Evolutionary conservation across 2,329 filamentous ascomycete genomes (phyloP).

Genomic region (Sporothrix pallida): DNA sequence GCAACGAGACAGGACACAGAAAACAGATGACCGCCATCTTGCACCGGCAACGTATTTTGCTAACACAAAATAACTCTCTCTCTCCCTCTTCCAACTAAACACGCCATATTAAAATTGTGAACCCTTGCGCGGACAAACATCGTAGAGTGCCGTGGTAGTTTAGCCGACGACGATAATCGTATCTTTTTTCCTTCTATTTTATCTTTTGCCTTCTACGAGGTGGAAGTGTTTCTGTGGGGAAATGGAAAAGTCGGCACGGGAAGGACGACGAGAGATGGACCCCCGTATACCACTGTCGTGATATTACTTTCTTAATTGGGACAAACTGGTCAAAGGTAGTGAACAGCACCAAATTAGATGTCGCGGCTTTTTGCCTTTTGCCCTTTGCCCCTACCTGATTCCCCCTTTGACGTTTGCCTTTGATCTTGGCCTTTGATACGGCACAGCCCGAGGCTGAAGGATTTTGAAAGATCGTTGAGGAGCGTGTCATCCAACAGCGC

Average conservation of each 20-base stretch:
- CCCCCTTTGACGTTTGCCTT: background rate
- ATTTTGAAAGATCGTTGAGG: no score
- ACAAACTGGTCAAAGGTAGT: background rate
- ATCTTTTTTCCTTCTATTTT: background rate
- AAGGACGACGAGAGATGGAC: background rate
- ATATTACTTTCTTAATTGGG: background rate
- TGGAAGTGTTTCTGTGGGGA: background rate
- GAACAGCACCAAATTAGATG: background rate
- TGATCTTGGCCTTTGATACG: background rate
- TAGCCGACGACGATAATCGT: slow-evolving; percentile 7
- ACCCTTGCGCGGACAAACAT: background rate
- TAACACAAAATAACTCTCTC: background rate
- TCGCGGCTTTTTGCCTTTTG: no score
- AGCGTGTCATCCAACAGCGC: no score
- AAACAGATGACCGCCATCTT: no score
- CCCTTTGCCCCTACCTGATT: no score
- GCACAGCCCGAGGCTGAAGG: background rate
- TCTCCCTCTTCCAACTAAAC: background rate
- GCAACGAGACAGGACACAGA: no score
- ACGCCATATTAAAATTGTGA: background rate
- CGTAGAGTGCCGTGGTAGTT: slow-evolving; percentile 1
- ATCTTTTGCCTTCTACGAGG: no score
- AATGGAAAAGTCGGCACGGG: background rate
- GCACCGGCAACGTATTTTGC: no score
- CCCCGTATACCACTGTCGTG: background rate